Conservation (phyloP, 257 asterid genomes). For the Capsicum baccatum region DNA sequence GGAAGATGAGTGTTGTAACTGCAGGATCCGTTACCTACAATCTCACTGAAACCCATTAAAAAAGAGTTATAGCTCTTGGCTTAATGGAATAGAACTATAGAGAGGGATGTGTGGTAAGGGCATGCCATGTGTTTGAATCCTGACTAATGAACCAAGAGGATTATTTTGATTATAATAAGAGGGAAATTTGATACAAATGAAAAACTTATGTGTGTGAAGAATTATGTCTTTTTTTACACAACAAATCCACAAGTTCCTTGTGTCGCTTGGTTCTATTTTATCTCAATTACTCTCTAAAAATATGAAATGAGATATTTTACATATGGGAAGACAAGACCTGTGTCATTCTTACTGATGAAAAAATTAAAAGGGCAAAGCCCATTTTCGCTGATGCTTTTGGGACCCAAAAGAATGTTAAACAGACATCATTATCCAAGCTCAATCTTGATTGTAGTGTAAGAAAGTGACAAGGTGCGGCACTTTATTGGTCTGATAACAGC, state of each 20-base stretch:
- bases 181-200: neutral
- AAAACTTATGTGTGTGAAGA: neutral
- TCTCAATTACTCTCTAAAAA: neutral
- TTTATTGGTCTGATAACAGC: conserved; percentile 18
- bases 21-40: neutral
- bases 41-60: conserved; percentile 12
- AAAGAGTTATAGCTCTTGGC: conserved; percentile 4
- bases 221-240: neutral
- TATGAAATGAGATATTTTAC: neutral
- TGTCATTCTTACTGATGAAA: conserved; percentile 11
- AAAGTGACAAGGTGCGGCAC: neutral
- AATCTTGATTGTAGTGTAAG: neutral
- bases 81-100: neutral
- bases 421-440: conserved; percentile 18
- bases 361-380: neutral
- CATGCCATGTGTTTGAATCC: neutral
- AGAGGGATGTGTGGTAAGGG: neutral
- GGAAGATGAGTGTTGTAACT: conserved; percentile 12
- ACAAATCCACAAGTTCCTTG: conserved; percentile 14
- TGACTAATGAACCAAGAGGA: neutral
- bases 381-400: neutral
- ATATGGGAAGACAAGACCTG: conserved; percentile 13
- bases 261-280: neutral
- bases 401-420: conserved; percentile 2
- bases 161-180: neutral